Conservation (phyloP, 2,329 filamentous ascomycete species). For the Penicillium concentricum region DNA sequence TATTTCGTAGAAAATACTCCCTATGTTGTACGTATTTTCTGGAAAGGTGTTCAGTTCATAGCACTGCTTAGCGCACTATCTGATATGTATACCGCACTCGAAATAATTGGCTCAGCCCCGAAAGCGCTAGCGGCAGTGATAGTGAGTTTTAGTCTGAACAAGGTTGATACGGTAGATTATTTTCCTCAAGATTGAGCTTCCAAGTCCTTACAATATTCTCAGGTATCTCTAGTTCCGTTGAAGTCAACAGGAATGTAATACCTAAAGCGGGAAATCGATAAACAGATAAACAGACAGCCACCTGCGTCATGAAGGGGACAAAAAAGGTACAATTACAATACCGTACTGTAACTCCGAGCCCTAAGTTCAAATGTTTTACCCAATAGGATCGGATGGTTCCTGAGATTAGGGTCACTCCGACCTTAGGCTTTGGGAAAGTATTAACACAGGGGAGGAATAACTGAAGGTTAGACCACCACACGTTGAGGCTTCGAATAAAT, state of each 20-base stretch:
- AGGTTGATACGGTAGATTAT: background rate
- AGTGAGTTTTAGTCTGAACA: background rate
- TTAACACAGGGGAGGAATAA: background rate
- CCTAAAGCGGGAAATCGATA: background rate
- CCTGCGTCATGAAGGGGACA: constrained; percentile 16
- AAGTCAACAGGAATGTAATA: constrained; percentile 11
- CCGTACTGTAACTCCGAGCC: background rate
- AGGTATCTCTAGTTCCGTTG: background rate
- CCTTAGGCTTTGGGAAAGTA: background rate
- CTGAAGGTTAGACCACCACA: background rate
- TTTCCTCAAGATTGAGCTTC: background rate
- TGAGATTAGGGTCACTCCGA: background rate
- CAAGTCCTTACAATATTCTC: background rate
- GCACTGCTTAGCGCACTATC: background rate
- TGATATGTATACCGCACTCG: background rate
- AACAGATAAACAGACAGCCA: constrained; percentile 18
- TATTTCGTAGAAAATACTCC: background rate
- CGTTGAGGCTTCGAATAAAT: background rate
- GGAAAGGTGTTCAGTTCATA: background rate
- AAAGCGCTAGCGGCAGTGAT: constrained; percentile 1
- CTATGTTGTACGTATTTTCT: too few relatives aligned
- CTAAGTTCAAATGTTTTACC: background rate
- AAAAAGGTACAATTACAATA: constrained; percentile 1
- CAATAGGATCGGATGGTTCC: background rate
- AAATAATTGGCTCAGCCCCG: background rate